Conservation (phyloP, 108 stramenopile genomes). For the Cyclotella kingstonii region DNA sequence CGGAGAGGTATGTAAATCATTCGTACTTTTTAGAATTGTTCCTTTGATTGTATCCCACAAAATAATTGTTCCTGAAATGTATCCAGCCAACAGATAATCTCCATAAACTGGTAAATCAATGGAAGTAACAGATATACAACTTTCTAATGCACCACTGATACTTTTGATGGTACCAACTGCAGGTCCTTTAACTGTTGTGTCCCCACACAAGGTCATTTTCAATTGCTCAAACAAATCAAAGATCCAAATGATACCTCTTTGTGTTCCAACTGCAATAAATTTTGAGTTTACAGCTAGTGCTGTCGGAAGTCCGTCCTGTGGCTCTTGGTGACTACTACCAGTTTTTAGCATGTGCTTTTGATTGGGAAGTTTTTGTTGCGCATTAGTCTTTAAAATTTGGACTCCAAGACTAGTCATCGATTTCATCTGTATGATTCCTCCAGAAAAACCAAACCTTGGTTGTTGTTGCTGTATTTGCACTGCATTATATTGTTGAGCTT, state of each 20-base stretch:
- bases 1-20: slow-evolving; percentile 56
- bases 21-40: slow-evolving; percentile 42
- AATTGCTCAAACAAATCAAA: slow-evolving; percentile 90
- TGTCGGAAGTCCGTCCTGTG: slow-evolving; percentile 59
- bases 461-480: slow-evolving; percentile 5
- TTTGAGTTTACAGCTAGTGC: slow-evolving; percentile 75
- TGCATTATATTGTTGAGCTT: slow-evolving; percentile 10
- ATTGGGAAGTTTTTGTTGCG: slow-evolving; percentile 1
- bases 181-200: background rate
- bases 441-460: slow-evolving; percentile 57
- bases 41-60: slow-evolving; percentile 87
- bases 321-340: background rate
- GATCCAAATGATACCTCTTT: slow-evolving; percentile 64
- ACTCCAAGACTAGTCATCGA: slow-evolving; percentile 19
- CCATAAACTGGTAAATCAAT: slow-evolving; percentile 72
- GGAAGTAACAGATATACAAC: slow-evolving; percentile 78
- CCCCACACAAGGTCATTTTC: slow-evolving; percentile 54
- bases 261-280: slow-evolving; percentile 88
- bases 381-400: slow-evolving; percentile 7
- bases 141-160: too few relatives aligned
- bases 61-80: slow-evolving; percentile 63
- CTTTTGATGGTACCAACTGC: too few relatives aligned
- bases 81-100: slow-evolving; percentile 73
- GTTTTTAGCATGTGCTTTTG: background rate
- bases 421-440: slow-evolving; percentile 38